These are phyloP conservation scores for Globisporangium acanthophoron DNA, from an alignment of 352 stramenopile genomes.

Conservation along the genomic window DNA sequence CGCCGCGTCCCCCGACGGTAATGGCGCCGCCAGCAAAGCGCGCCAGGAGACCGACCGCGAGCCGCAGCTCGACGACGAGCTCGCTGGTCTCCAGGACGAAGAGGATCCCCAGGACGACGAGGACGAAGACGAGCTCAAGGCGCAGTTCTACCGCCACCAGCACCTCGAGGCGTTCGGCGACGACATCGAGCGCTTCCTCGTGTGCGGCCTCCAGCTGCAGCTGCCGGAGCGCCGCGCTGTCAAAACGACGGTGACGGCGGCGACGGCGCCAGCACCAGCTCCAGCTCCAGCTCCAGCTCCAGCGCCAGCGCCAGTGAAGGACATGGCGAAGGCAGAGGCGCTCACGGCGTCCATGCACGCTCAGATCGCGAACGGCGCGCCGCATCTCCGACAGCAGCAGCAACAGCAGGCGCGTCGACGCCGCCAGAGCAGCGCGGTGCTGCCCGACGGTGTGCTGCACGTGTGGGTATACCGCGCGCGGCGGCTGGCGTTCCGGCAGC, in stretches of 20 bases:
- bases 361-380: neutral
- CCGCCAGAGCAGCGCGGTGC: constrained; percentile 7
- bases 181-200: constrained; percentile 10
- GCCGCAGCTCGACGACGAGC: neutral
- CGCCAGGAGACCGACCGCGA: neutral
- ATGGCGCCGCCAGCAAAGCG: too few relatives aligned
- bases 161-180: constrained; percentile 2
- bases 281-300: too few relatives aligned
- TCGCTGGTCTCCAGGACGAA: neutral
- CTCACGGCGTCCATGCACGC: neutral
- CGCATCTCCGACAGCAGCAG: neutral
- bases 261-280: too few relatives aligned
- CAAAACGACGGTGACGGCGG: too few relatives aligned
- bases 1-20: neutral
- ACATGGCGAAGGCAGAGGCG: neutral
- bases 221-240: neutral
- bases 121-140: constrained; percentile 8
- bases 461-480: constrained; percentile 50
- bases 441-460: constrained; percentile 30
- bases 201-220: constrained; percentile 2
- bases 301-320: too few relatives aligned
- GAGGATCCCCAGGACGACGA: constrained; percentile 2
- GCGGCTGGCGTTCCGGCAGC: constrained; percentile 30
- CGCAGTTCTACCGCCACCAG: constrained; percentile 13
- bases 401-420: neutral